Evolutionary conservation across 495 filamentous ascomycete species (phyloP).

Genomic region (Aspergillus funiculosus): DNA sequence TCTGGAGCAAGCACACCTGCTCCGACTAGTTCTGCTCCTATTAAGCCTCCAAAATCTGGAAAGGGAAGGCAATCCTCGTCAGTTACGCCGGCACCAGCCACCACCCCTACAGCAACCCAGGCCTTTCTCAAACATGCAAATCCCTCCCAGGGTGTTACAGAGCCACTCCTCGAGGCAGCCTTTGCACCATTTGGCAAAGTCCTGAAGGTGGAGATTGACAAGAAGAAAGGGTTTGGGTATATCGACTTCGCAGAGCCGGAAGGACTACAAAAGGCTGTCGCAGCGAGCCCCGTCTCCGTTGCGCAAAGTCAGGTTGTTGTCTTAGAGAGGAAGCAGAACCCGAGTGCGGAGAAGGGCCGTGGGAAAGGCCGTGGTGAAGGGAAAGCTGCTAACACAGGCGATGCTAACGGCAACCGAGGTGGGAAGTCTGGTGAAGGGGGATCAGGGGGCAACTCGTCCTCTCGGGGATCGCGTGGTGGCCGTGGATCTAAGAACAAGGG

Average conservation of each 20-base stretch:
- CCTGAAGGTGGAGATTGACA: slow-evolving; percentile 78
- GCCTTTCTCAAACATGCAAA: slow-evolving; percentile 95
- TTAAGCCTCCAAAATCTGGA: slow-evolving; percentile 28
- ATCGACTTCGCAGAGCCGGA: slow-evolving; percentile 73
- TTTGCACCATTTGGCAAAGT: slow-evolving; percentile 66
- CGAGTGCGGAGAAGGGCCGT: slow-evolving; percentile 35
- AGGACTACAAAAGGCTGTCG: slow-evolving; percentile 67
- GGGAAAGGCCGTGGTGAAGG: slow-evolving; percentile 39
- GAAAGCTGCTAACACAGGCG: slow-evolving; percentile 9
- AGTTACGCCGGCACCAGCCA: slow-evolving; percentile 27
- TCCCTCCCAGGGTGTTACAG: slow-evolving; percentile 84
- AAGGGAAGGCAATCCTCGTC: slow-evolving; percentile 31
- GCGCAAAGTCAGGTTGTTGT: slow-evolving; percentile 83
- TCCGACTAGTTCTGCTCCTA: slow-evolving; percentile 26
- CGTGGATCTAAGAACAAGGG: slow-evolving; percentile 31
- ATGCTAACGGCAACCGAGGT: slow-evolving; percentile 11
- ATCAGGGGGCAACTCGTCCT: slow-evolving; percentile 34
- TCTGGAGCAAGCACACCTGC: slow-evolving; percentile 24
- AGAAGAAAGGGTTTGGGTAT: slow-evolving; percentile 88
- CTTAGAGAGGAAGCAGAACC: slow-evolving; percentile 64
- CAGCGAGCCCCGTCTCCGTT: slow-evolving; percentile 70
- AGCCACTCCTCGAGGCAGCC: slow-evolving; percentile 64
- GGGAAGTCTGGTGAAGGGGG: slow-evolving; percentile 31
- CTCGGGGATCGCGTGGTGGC: slow-evolving; percentile 36
- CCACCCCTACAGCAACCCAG: slow-evolving; percentile 51